Evolutionary conservation across 2,329 filamentous ascomycete species (phyloP).

Genomic region (Sporothrix pseudoabietina): DNA sequence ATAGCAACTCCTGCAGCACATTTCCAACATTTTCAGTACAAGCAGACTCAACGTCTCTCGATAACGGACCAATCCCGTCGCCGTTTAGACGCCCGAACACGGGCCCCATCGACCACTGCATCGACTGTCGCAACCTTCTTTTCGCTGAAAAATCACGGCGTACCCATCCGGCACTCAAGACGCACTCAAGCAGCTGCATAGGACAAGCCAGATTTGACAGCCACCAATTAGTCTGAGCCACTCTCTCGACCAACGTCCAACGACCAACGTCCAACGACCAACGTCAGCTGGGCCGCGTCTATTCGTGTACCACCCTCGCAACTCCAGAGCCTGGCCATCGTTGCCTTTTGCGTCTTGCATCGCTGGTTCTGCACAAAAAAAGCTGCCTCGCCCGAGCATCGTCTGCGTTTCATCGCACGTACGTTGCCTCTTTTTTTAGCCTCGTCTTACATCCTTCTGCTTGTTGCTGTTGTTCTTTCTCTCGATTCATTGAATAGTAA

Average conservation of each 20-base stretch:
- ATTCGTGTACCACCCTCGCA: not conserved
- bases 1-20: not conserved
- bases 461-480: not conserved
- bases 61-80: not conserved
- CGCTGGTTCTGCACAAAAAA: not conserved
- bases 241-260: not conserved
- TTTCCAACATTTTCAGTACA: not conserved
- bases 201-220: not conserved
- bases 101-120: constrained; percentile 16
- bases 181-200: not conserved
- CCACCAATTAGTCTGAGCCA: constrained; percentile 2
- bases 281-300: not conserved
- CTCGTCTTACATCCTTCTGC: not conserved
- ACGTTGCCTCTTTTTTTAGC: not conserved
- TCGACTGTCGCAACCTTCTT: not conserved
- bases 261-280: constrained; percentile 5
- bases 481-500: too few relatives aligned
- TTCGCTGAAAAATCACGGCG: not conserved
- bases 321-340: not conserved
- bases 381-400: not conserved
- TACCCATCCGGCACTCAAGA: constrained; percentile 9
- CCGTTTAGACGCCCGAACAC: constrained; percentile 6
- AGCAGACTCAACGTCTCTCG: not conserved
- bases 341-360: constrained; percentile 22
- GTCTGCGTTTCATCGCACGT: not conserved